These are phyloP conservation scores for Selenicereus undatus DNA, from an alignment of 148 eudicot genomes.

Conservation along the genomic window DNA sequence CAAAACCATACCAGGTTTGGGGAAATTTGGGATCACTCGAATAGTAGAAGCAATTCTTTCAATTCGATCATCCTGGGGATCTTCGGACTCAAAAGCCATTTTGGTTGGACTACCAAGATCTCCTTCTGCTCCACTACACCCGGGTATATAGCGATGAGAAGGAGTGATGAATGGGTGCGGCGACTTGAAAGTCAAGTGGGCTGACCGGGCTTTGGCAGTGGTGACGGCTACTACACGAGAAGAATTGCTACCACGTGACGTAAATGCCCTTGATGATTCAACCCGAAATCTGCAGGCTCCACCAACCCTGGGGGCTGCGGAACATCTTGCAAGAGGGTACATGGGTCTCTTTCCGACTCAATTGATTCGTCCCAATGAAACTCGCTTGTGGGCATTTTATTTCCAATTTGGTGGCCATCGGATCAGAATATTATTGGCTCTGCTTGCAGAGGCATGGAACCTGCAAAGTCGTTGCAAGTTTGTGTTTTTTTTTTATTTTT, in stretches of 20 bases:
- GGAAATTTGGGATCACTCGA: slow-evolving; percentile 84
- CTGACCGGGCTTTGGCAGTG: not conserved
- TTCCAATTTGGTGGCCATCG: not conserved
- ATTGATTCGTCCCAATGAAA: not conserved
- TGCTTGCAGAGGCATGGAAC: not conserved
- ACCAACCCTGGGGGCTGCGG: not conserved
- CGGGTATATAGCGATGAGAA: not conserved
- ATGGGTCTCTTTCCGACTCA: not conserved
- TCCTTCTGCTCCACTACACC: not conserved
- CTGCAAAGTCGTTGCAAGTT: not conserved
- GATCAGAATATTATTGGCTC: not conserved
- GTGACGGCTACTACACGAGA: not conserved
- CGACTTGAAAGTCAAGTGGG: slow-evolving; percentile 4
- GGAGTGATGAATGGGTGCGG: not conserved
- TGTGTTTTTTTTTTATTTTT: not conserved
- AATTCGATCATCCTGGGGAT: slow-evolving; percentile 46
- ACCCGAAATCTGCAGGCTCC: not conserved
- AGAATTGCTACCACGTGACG: slow-evolving; percentile 1
- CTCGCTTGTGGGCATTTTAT: not conserved
- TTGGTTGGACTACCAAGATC: not conserved
- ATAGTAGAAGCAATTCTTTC: slow-evolving; percentile 56
- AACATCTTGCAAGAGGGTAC: slow-evolving; percentile 13
- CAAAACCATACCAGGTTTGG: slow-evolving; percentile 66
- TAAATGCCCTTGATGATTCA: slow-evolving; percentile 14
- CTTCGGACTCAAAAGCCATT: slow-evolving; percentile 34